Evolutionary conservation across 305 asterid genomes (phyloP).

Genomic region (Fraxinus baroniana): DNA sequence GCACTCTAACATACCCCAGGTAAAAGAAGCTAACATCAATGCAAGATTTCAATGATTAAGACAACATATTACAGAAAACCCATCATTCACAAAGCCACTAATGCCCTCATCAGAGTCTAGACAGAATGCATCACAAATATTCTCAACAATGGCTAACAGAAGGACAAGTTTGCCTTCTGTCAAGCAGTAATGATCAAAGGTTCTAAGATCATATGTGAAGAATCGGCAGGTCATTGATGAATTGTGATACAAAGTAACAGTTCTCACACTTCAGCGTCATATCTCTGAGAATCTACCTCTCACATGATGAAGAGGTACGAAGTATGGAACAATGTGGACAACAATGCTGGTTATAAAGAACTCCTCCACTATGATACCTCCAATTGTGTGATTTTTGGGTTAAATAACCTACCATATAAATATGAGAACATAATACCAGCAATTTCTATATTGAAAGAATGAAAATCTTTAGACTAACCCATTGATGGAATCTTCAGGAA

Average conservation of each 20-base stretch:
- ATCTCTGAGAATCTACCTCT: conserved; percentile 10
- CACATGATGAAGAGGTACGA: background rate
- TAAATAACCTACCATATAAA: background rate
- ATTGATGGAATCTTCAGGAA: conserved; percentile 79
- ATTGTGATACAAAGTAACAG: background rate
- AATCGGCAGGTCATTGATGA: background rate
- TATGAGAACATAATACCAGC: background rate
- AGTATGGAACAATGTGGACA: background rate
- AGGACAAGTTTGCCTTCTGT: background rate
- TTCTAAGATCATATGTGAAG: background rate
- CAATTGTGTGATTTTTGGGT: background rate
- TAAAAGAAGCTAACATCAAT: background rate
- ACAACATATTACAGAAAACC: background rate
- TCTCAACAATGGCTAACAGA: background rate
- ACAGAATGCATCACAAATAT: background rate
- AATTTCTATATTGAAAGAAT: background rate
- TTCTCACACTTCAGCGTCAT: background rate
- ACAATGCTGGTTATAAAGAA: background rate
- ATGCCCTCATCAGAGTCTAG: background rate
- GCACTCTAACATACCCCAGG: background rate
- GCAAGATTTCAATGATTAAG: background rate
- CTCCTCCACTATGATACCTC: background rate
- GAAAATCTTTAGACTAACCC: conserved; percentile 56
- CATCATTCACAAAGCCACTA: background rate
- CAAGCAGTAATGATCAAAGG: background rate